Percentiles rank a stretch among this genome's conserved stretches.
Conservation (phyloP, 495 filamentous ascomycete species). For the Penicillium turbatum region DNA sequence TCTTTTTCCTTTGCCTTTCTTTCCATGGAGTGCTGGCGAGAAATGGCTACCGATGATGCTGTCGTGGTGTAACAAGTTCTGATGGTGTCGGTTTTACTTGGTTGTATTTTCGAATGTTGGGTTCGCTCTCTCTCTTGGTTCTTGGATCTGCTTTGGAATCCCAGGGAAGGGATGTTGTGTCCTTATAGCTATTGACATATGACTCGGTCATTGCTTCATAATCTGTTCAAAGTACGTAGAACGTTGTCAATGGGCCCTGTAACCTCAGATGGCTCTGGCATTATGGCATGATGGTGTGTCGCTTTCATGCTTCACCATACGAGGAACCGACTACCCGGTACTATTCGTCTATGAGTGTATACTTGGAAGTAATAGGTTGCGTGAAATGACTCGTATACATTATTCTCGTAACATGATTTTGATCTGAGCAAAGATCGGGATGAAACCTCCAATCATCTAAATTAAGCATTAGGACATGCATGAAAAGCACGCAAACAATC, state of each 20-base stretch:
- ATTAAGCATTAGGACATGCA: constrained; percentile 11
- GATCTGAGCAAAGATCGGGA: not conserved
- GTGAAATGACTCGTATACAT: no score
- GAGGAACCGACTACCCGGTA: no score
- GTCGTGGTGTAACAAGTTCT: constrained; percentile 4
- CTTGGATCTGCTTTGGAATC: constrained; percentile 5
- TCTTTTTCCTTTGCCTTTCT: constrained; percentile 14
- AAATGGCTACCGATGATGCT: not conserved
- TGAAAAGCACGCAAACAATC: not conserved
- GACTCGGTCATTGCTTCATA: not conserved
- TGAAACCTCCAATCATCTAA: not conserved
- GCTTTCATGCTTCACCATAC: no score
- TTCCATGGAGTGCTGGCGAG: constrained; percentile 6
- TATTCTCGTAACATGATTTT: no score
- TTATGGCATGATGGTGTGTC: no score
- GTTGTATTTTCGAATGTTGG: no score
- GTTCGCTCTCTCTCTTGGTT: not conserved
- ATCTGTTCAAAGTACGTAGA: not conserved
- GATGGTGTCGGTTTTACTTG: not conserved
- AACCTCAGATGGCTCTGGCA: not conserved
- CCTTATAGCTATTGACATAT: not conserved
- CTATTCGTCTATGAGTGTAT: no score
- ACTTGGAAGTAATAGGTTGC: no score
- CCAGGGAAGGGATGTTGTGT: not conserved
- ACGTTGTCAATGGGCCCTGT: not conserved